These are phyloP conservation scores for Haberlea rhodopensis DNA, from an alignment of 257 asterid genomes.

Conservation along the genomic window DNA sequence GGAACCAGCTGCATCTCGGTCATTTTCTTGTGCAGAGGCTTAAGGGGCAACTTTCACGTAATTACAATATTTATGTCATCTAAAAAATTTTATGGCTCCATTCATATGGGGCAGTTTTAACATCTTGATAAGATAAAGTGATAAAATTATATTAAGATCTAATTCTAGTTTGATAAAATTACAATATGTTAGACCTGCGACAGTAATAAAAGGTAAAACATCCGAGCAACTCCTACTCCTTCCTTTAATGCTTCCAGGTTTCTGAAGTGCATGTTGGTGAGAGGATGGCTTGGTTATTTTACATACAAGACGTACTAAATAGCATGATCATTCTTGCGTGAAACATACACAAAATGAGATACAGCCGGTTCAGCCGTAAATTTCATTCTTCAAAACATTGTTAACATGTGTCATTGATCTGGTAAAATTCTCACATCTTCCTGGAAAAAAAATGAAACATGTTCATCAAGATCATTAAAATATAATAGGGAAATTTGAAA, in stretches of 20 bases:
- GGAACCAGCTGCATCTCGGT: not conserved
- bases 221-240: slow-evolving; percentile 30
- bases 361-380: slow-evolving; percentile 22
- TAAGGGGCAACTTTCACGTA: not conserved
- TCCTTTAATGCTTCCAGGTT: slow-evolving; percentile 30
- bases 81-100: not conserved
- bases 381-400: slow-evolving; percentile 21
- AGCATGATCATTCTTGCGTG: slow-evolving; percentile 12
- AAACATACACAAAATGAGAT: slow-evolving; percentile 15
- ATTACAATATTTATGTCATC: not conserved
- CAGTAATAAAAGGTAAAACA: slow-evolving; percentile 13
- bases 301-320: slow-evolving; percentile 37
- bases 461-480: slow-evolving; percentile 15
- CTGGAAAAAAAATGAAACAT: slow-evolving; percentile 37
- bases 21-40: not conserved
- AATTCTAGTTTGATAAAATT: slow-evolving; percentile 43
- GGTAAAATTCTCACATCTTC: slow-evolving; percentile 42
- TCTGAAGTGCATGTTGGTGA: slow-evolving; percentile 31
- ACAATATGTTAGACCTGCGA: slow-evolving; percentile 35
- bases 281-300: slow-evolving; percentile 33
- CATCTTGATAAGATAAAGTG: not conserved
- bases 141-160: slow-evolving; percentile 29
- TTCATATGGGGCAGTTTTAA: not conserved
- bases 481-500: not conserved
- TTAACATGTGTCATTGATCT: slow-evolving; percentile 29